These are phyloP conservation scores for Fusarium camptoceras DNA, from an alignment of 2,329 filamentous ascomycete species.

Conservation along the genomic window DNA sequence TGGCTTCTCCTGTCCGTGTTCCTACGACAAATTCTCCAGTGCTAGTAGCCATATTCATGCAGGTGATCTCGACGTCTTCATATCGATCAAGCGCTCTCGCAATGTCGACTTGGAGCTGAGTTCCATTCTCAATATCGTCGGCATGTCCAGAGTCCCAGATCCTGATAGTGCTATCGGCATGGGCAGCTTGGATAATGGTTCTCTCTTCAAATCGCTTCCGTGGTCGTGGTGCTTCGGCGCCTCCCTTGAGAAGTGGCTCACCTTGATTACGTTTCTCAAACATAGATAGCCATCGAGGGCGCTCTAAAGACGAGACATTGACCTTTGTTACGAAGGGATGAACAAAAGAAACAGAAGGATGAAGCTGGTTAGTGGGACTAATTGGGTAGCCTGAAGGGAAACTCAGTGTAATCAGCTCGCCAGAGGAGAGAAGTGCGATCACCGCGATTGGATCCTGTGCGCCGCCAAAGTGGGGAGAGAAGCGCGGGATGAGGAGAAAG, in stretches of 20 bases:
- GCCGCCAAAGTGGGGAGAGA: conserved; percentile 86
- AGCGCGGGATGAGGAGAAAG: conserved; percentile 84
- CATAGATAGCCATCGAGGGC: conserved; percentile 89
- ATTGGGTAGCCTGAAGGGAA: conserved; percentile 94
- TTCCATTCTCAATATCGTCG: conserved; percentile 91
- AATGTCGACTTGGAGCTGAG: conserved; percentile 86
- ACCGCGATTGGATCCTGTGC: conserved; percentile 92
- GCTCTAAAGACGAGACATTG: conserved; percentile 78
- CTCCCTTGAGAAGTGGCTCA: conserved; percentile 81
- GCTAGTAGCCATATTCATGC: conserved; percentile 82
- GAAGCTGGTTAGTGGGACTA: conserved; percentile 90
- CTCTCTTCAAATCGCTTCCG: conserved; percentile 83
- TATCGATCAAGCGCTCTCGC: conserved; percentile 84
- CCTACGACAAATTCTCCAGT: conserved; percentile 90
- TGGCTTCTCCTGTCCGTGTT: conserved; percentile 82
- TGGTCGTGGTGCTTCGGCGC: conserved; percentile 76
- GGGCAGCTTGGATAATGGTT: conserved; percentile 86
- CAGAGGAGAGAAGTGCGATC: conserved; percentile 82
- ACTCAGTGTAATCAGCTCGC: conserved; percentile 88
- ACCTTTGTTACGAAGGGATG: conserved; percentile 87
- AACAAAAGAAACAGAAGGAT: conserved; percentile 86
- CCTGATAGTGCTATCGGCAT: conserved; percentile 90
- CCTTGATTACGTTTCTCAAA: conserved; percentile 85
- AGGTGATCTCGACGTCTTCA: conserved; percentile 79
- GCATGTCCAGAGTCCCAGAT: conserved; percentile 93